These are phyloP conservation scores for Aspergillus pseudoterreus DNA, from an alignment of 2,329 filamentous ascomycete genomes.

Conservation along the genomic window DNA sequence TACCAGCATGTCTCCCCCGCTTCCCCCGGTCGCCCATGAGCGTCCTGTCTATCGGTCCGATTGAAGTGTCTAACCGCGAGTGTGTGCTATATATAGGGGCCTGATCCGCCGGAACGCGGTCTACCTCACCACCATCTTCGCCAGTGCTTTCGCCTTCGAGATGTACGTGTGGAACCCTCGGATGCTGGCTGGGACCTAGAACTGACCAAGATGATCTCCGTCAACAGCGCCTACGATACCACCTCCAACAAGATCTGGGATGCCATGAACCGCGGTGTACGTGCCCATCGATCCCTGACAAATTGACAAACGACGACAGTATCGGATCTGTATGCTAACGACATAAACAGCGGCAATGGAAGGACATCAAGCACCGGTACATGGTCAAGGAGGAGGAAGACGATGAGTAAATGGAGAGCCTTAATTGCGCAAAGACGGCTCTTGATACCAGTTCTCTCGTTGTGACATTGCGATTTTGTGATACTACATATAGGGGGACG, in stretches of 20 bases:
- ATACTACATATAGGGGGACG: conserved; percentile 1
- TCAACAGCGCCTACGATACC: conserved; percentile 72
- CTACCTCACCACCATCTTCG: conserved; percentile 85
- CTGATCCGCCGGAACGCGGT: conserved; percentile 82
- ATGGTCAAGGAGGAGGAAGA: conserved; percentile 67
- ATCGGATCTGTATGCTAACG: conserved; percentile 11
- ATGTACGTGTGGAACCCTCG: conserved; percentile 61
- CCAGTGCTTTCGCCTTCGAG: conserved; percentile 83
- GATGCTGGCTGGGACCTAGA: conserved; percentile 1
- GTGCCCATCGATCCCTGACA: conserved; percentile 36
- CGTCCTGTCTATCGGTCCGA: conserved; percentile 7
- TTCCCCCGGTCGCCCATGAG: conserved; percentile 4
- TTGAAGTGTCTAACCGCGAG: conserved; percentile 15
- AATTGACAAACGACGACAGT: background rate
- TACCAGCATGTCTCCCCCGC: conserved; percentile 54
- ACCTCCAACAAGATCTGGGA: conserved; percentile 87
- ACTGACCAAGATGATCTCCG: conserved; percentile 17
- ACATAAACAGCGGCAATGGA: conserved; percentile 84
- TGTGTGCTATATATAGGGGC: conserved; percentile 52
- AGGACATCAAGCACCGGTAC: conserved; percentile 94
- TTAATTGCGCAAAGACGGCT: conserved; percentile 8
- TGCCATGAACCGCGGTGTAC: conserved; percentile 82
- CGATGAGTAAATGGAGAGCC: conserved; percentile 32
- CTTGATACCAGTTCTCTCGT: background rate
- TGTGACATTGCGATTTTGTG: background rate